These are phyloP conservation scores for Aspergillus nidulans DNA, from an alignment of 495 filamentous ascomycete genomes.

Conservation along the genomic window DNA sequence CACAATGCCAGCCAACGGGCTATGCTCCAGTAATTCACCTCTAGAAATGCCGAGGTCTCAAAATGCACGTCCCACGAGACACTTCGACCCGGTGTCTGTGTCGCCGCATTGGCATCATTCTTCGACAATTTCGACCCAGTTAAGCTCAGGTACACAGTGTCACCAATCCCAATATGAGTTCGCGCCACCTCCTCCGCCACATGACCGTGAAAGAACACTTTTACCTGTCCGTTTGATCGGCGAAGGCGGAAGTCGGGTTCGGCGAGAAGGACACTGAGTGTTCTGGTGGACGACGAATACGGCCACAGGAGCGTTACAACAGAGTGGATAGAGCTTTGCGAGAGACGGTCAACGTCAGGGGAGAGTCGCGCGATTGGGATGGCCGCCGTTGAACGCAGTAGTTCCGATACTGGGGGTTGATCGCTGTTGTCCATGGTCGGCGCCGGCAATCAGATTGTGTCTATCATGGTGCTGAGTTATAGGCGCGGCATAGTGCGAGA, in stretches of 20 bases:
- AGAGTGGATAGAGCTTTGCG: constrained; percentile 49
- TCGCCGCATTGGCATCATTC: constrained; percentile 35
- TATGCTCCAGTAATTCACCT: constrained; percentile 41
- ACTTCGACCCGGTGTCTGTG: constrained; percentile 59
- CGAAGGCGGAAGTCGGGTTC: constrained; percentile 87
- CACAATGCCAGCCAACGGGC: background rate
- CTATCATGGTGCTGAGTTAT: constrained; percentile 17
- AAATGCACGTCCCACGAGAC: constrained; percentile 73
- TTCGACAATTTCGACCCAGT: constrained; percentile 57
- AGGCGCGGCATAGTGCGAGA: background rate
- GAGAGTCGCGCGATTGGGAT: constrained; percentile 66
- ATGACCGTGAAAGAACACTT: constrained; percentile 68
- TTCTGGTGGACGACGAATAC: constrained; percentile 69
- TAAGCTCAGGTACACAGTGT: constrained; percentile 65
- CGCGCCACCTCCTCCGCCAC: constrained; percentile 66
- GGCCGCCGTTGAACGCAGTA: constrained; percentile 27
- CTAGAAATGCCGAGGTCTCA: constrained; percentile 50
- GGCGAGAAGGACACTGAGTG: constrained; percentile 70
- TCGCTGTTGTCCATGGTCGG: constrained; percentile 33
- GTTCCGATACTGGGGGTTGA: constrained; percentile 21
- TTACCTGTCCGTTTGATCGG: constrained; percentile 72
- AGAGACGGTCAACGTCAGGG: constrained; percentile 42
- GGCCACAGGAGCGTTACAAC: constrained; percentile 88
- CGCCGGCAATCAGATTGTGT: constrained; percentile 12
- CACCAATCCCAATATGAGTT: constrained; percentile 66